phyloP scores from a whole-genome alignment of 2,329 filamentous ascomycete genomes.

The Dothideomycetes sp. region DNA sequence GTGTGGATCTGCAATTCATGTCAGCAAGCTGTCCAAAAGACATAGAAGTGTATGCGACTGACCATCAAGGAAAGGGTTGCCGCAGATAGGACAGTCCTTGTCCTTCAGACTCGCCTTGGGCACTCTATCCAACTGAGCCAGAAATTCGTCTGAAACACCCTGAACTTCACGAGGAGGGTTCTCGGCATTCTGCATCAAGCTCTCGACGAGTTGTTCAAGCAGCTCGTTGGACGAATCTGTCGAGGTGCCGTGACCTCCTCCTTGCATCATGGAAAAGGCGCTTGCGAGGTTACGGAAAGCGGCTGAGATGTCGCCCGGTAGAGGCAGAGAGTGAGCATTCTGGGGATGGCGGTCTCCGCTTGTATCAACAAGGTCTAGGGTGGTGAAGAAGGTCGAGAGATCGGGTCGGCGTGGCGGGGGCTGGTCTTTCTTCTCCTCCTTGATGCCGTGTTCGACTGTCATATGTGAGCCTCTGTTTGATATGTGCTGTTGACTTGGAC shows the following conservation, averaged over 20 bases:
- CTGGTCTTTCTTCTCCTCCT: constrained; percentile 26
- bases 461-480: constrained; percentile 16
- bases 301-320: constrained; percentile 52
- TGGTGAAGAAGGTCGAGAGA: constrained; percentile 56
- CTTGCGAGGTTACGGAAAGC: constrained; percentile 53
- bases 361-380: constrained; percentile 50
- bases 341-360: constrained; percentile 40
- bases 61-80: constrained; percentile 52
- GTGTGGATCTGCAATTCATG: constrained; percentile 38
- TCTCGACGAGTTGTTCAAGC: constrained; percentile 46
- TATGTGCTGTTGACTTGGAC: no score
- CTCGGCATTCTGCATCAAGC: constrained; percentile 47
- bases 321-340: constrained; percentile 50
- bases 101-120: constrained; percentile 46
- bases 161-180: constrained; percentile 51
- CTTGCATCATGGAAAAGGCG: constrained; percentile 50
- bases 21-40: background rate
- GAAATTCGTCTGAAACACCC: constrained; percentile 52
- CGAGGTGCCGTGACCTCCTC: constrained; percentile 19
- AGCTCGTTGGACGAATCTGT: constrained; percentile 26
- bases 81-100: constrained; percentile 52
- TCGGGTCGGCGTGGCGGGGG: constrained; percentile 47
- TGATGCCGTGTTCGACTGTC: constrained; percentile 42
- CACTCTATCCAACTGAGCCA: constrained; percentile 51
- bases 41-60: constrained; percentile 14